Percentiles rank a stretch among this genome's conserved stretches.
phyloP scores from a whole-genome alignment of 1,284 basidiomycete genomes.

The Rhodotorula sp. region DNA sequence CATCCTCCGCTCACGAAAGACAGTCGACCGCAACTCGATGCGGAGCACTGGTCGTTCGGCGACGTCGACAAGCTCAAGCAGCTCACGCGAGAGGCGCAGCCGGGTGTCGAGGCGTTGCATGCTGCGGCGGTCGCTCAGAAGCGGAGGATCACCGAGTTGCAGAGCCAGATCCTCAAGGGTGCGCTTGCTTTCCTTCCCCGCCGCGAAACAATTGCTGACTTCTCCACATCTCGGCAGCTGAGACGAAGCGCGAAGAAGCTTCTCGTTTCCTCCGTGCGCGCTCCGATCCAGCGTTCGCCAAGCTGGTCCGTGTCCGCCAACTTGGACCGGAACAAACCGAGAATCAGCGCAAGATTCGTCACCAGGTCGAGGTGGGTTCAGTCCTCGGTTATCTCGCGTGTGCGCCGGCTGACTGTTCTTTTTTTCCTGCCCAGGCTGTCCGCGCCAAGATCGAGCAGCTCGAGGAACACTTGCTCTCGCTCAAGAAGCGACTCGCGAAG shows the following conservation, averaged over 20 bases:
- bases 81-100: slow-evolving; percentile 44
- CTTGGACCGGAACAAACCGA: slow-evolving; percentile 86
- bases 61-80: slow-evolving; percentile 46
- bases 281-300: slow-evolving; percentile 72
- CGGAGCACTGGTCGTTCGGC: slow-evolving; percentile 49
- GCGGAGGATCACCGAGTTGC: slow-evolving; percentile 51
- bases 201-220: too few species aligned
- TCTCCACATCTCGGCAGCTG: slow-evolving; percentile 54
- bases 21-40: slow-evolving; percentile 27
- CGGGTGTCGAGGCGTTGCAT: slow-evolving; percentile 45
- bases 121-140: slow-evolving; percentile 47
- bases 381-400: not conserved
- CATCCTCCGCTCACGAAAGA: slow-evolving; percentile 3
- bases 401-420: not conserved
- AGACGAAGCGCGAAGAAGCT: slow-evolving; percentile 71
- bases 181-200: slow-evolving; percentile 20
- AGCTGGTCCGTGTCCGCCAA: slow-evolving; percentile 73
- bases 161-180: slow-evolving; percentile 54
- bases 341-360: slow-evolving; percentile 70
- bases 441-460: slow-evolving; percentile 72
- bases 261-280: slow-evolving; percentile 70
- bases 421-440: slow-evolving; percentile 55
- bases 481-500: slow-evolving; percentile 68
- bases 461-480: slow-evolving; percentile 66
- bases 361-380: slow-evolving; percentile 62